Conservation (phyloP, 805 yeast species). For the Komagataella mondaviorum region DNA sequence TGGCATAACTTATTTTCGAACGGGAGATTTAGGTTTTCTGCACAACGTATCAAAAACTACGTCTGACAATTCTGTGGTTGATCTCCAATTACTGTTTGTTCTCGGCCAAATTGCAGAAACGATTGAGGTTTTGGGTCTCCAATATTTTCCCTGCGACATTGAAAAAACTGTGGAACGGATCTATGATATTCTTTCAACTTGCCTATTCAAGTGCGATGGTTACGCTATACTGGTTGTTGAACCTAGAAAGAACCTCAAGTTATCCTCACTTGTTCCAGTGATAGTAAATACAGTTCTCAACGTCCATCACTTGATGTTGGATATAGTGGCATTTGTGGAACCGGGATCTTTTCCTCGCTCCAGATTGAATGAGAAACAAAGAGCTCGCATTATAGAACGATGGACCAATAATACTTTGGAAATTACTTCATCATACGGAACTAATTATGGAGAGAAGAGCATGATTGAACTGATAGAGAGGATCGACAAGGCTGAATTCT, state of each 20-base stretch:
- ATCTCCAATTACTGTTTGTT: conserved; percentile 69
- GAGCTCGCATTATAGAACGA: conserved; percentile 46
- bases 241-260: conserved; percentile 27
- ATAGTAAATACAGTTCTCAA: conserved; percentile 68
- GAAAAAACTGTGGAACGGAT: conserved; percentile 51
- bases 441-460: conserved; percentile 56
- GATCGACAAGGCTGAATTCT: conserved; percentile 19
- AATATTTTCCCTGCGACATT: conserved; percentile 80
- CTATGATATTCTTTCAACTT: conserved; percentile 28
- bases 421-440: conserved; percentile 30
- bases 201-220: conserved; percentile 74
- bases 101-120: conserved; percentile 79
- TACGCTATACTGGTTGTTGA: conserved; percentile 68
- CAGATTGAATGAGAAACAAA: conserved; percentile 61
- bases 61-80: conserved; percentile 16
- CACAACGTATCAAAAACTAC: conserved; percentile 46
- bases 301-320: conserved; percentile 71
- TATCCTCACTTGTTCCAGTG: conserved; percentile 72
- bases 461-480: conserved; percentile 45
- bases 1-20: conserved; percentile 57
- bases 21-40: conserved; percentile 91
- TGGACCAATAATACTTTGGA: conserved; percentile 39
- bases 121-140: conserved; percentile 81
- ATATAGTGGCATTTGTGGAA: conserved; percentile 70
- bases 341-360: conserved; percentile 54